Evolutionary conservation across 768 basidiomycete species (phyloP).

Genomic region (Pleurotus giganteus): DNA sequence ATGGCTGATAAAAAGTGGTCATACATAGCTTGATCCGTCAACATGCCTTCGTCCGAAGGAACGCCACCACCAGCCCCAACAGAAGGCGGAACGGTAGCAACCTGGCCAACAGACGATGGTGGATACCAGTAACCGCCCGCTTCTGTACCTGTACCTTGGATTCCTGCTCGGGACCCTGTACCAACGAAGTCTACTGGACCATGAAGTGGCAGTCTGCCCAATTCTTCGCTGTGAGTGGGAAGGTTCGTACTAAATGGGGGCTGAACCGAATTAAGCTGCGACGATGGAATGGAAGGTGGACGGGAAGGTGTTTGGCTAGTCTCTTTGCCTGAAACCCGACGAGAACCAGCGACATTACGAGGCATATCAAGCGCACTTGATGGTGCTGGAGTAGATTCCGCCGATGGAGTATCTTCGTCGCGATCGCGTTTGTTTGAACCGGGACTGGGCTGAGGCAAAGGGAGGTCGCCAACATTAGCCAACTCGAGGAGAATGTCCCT

Average conservation of each 20-base stretch:
- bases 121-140: not conserved
- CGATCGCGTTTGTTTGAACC: constrained; percentile 47
- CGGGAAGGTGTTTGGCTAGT: constrained; percentile 12
- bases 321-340: constrained; percentile 24
- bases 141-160: not conserved
- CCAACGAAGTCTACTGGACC: constrained; percentile 39
- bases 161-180: constrained; percentile 14
- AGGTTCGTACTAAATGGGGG: constrained; percentile 27
- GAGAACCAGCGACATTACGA: constrained; percentile 32
- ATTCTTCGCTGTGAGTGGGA: constrained; percentile 56
- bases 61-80: not conserved
- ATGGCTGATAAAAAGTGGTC: constrained; percentile 5
- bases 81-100: not conserved
- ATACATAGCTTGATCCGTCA: not conserved
- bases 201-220: constrained; percentile 52
- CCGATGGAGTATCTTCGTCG: constrained; percentile 35
- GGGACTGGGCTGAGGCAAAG: constrained; percentile 13
- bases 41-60: not conserved
- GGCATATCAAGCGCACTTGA: constrained; percentile 17
- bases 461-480: constrained; percentile 19
- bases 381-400: constrained; percentile 24
- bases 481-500: constrained; percentile 21
- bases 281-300: no score
- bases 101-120: not conserved
- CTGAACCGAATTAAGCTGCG: constrained; percentile 8